Base-by-base conservation (phyloP, 208 protist species). In the Blechomonas ayalai region DNA sequence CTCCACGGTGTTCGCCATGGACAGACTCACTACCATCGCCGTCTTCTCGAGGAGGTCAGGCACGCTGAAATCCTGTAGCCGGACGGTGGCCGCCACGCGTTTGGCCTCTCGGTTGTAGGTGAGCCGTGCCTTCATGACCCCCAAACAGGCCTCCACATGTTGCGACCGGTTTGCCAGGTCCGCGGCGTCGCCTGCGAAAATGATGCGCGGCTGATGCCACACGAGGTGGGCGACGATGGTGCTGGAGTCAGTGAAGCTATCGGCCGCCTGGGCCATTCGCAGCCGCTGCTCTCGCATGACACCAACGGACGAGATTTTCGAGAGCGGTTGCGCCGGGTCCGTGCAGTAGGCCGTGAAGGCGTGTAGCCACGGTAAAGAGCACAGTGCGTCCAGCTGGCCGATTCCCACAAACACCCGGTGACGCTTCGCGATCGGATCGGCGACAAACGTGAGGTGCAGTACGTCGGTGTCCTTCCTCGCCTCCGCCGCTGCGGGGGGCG, bases 221-320 rank as follows among this genome's bases (percentile, higher is more conserved):
- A 84, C 44, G 19, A 90, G 50, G 33, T 82, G 59, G 1, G 88
- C n/a, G 9, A 53, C 52, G 15, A 87, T 41, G 15, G 54, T 36
- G 2, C 57, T 67, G 34, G 43, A 73, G 29, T 78, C 55, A 1
- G 79, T 63, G 59, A 87, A 78, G 15, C 73, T 31, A 39, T 71
- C 48, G 22, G 80, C 80, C 26, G 67, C 62, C 0, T 52, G 54
- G 19, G 72, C 70, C 40, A 89, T 57, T 39, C 81, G 79, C 40
- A 62, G 72, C 5, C 82, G 71, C 48, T 80, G 73, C 66, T 88
- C 81, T 15, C 65, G 63, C 81, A 90, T 90, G 20, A 86, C 73
- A 6, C 81, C 78, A n/a, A 93, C 54, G 31, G 58, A 71, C 12
- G 68, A 65, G 35, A 93, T 87, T 62, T 88, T 77, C 23, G 68